Percentiles rank a stretch among this genome's conserved stretches.
phyloP scores from a whole-genome alignment of 2,329 filamentous ascomycete species.

The Nothomitra cinnamomea region DNA sequence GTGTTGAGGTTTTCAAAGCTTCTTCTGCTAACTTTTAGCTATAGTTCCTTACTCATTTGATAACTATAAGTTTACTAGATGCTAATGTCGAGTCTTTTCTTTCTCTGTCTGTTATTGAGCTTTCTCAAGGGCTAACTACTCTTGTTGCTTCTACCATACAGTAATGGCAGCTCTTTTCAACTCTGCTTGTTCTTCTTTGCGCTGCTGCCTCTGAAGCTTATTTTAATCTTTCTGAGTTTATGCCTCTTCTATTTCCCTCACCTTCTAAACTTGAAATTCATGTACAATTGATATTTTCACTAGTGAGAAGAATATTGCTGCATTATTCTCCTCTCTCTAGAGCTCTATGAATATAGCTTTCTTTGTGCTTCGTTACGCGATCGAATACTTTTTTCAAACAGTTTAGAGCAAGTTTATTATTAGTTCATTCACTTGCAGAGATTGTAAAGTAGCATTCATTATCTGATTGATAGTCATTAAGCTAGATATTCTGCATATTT shows the following conservation, averaged over 20 bases:
- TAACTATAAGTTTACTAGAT: background rate
- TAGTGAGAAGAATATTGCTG: too few species aligned
- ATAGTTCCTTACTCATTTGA: slow-evolving; percentile 2
- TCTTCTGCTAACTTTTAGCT: background rate
- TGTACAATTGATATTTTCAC: background rate
- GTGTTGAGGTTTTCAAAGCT: background rate
- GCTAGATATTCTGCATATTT: too few species aligned
- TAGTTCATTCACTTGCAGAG: too few species aligned
- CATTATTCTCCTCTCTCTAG: too few species aligned
- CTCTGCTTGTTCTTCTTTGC: background rate
- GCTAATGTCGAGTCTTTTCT: background rate
- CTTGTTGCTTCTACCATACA: background rate
- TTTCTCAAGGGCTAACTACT: background rate
- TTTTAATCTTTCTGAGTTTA: background rate
- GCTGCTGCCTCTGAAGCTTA: background rate
- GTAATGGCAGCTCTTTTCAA: background rate
- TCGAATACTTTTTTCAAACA: too few species aligned
- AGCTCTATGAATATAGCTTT: too few species aligned
- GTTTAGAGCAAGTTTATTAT: too few species aligned
- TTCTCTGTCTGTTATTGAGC: background rate
- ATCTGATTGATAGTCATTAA: too few species aligned
- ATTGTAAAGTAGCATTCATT: too few species aligned
- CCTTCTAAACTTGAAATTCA: background rate
- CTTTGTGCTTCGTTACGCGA: too few species aligned
- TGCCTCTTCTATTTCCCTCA: background rate